These are phyloP conservation scores for Barnettozyma siamensis DNA, from an alignment of 805 yeast genomes.

Conservation along the genomic window DNA sequence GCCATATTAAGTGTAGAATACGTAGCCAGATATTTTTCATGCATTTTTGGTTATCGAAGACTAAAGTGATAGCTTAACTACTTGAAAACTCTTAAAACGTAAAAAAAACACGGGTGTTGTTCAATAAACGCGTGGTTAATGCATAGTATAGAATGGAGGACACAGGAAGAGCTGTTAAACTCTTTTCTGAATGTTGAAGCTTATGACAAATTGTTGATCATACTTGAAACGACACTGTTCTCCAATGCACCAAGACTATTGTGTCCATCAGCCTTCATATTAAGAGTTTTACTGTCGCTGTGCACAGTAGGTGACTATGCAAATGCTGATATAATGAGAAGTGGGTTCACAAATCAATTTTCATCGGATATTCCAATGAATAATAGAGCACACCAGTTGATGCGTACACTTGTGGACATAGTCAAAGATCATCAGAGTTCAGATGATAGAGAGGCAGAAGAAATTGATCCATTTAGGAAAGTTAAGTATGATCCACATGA, in stretches of 20 bases:
- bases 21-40: too few relatives aligned
- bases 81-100: too few relatives aligned
- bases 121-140: neutral
- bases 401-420: conserved; percentile 18
- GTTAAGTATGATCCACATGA: conserved; percentile 10
- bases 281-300: conserved; percentile 32
- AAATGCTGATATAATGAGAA: conserved; percentile 19
- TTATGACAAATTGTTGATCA: conserved; percentile 32
- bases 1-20: too few relatives aligned
- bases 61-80: too few relatives aligned
- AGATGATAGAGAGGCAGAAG: neutral
- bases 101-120: too few relatives aligned
- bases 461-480: conserved; percentile 2
- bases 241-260: conserved; percentile 21
- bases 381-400: conserved; percentile 29
- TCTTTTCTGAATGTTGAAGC: conserved; percentile 25
- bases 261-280: conserved; percentile 30
- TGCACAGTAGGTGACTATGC: conserved; percentile 28
- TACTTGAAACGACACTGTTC: conserved; percentile 27
- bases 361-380: conserved; percentile 25
- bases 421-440: conserved; percentile 9
- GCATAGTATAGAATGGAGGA: conserved; percentile 2
- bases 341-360: conserved; percentile 21
- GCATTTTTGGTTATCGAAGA: too few relatives aligned
- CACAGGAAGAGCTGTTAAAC: conserved; percentile 16